These are phyloP conservation scores for Heritiera fomes DNA, from an alignment of 345 rosid genomes.

Conservation along the genomic window DNA sequence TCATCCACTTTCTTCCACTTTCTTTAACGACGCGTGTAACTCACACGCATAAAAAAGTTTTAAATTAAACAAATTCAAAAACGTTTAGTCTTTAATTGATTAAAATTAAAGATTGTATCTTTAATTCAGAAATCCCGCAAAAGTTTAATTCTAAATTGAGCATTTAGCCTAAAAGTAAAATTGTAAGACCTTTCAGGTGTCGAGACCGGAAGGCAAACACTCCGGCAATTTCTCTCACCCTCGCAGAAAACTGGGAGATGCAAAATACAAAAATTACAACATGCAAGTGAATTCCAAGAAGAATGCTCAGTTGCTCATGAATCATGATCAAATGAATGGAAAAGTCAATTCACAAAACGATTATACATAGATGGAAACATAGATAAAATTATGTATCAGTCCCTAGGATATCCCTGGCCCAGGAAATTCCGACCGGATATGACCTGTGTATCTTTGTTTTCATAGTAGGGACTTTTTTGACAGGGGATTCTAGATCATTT, in stretches of 20 bases:
- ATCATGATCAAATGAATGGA: constrained; percentile 8
- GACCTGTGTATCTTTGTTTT: constrained; percentile 69
- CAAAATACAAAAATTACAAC: not conserved
- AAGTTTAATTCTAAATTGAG: no score
- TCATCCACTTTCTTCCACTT: no score
- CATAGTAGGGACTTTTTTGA: constrained; percentile 28
- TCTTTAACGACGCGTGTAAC: no score
- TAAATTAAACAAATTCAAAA: no score
- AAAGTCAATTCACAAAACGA: constrained; percentile 3
- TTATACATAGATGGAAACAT: not conserved
- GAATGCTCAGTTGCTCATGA: constrained; percentile 5
- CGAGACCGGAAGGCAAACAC: not conserved
- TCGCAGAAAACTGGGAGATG: not conserved
- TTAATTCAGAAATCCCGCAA: no score
- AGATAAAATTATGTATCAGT: constrained; percentile 14
- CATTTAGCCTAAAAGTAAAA: not conserved
- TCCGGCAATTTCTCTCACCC: not conserved
- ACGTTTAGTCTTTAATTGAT: no score
- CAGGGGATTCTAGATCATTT: constrained; percentile 28
- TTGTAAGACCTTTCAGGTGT: not conserved
- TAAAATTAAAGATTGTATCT: no score
- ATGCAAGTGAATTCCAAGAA: not conserved
- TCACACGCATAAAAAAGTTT: no score
- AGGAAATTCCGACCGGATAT: constrained; percentile 66
- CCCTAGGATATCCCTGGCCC: constrained; percentile 38